Base-by-base conservation (phyloP, 2,329 filamentous ascomycete genomes). In the Bipolaris zeicola region DNA sequence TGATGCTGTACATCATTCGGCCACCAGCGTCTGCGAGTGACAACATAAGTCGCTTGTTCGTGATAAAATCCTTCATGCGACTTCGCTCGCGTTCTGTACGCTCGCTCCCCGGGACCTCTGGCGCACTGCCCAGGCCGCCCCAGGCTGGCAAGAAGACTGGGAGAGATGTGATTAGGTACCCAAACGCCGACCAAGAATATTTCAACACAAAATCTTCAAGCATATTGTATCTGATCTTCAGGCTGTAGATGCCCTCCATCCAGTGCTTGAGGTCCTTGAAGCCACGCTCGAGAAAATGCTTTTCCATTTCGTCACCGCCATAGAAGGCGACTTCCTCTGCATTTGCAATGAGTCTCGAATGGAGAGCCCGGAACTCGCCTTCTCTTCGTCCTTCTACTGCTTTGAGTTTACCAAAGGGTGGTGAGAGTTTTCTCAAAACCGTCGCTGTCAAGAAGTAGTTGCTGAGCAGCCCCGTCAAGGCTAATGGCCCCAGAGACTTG, bases 1-100 rank as follows among this genome's bases (percentile, higher is more conserved):
- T 99, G 81, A 99, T 96, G 60, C 91, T 95, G 81, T 99, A 99
- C 95, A 99, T 99, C 92, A 99, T 97, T 44, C 95, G 86, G 24
- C 94, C 94, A 57, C 95, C 95, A 1, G 95, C 95, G 77, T 99
- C 95, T 8, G 95, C 95, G 36, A 99, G 85, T 14, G 94, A 98
- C 31, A 99, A 85, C 95, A 99, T 98, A 37, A 99, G 87, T 4
- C 95, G 88, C 77, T 99, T 98, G 80, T 99, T 99, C 11, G 95
- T 99, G 77, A 99, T 97, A 78, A 99, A 99, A 33, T 96, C 92
- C 79, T 96, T 95, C 91, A 98, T 99, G 38, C 96, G 91, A 54
- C 89, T 87, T 44, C 90, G 86, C 75, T 96, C 91, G 26, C 89
- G 85, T 26, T 85, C 83, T 26, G 82, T 81, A 60, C 80, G 83